Conservation (phyloP, 495 filamentous ascomycete species). For the Annulohypoxylon moriforme region DNA sequence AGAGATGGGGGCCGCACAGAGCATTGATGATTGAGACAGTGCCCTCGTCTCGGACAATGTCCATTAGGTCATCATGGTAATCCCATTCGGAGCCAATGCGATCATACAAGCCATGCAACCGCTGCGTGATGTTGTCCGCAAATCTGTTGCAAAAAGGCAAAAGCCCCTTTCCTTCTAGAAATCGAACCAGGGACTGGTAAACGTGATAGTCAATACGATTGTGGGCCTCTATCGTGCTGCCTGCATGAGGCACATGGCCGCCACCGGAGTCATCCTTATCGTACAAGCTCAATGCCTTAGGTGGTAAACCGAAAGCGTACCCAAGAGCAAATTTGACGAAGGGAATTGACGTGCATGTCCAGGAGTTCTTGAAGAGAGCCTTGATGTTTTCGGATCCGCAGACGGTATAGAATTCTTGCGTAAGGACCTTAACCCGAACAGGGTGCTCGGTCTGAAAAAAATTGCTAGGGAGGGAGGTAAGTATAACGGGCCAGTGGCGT, state of each 20-base stretch:
- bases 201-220: slow-evolving; percentile 47
- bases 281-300: slow-evolving; percentile 35
- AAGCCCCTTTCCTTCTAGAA: slow-evolving; percentile 41
- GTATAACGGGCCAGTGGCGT: slow-evolving; percentile 6
- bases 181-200: slow-evolving; percentile 30
- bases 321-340: slow-evolving; percentile 44
- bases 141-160: slow-evolving; percentile 41
- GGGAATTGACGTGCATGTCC: slow-evolving; percentile 39
- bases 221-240: slow-evolving; percentile 38
- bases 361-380: slow-evolving; percentile 43
- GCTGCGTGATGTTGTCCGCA: slow-evolving; percentile 31
- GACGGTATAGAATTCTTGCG: slow-evolving; percentile 46
- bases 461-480: not conserved
- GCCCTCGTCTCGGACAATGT: slow-evolving; percentile 40
- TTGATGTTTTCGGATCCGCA: slow-evolving; percentile 46
- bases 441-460: slow-evolving; percentile 39
- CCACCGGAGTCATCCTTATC: slow-evolving; percentile 47
- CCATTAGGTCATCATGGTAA: slow-evolving; percentile 42
- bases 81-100: slow-evolving; percentile 33
- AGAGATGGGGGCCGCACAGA: slow-evolving; percentile 47
- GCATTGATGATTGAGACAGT: slow-evolving; percentile 43
- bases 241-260: slow-evolving; percentile 33
- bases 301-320: slow-evolving; percentile 38
- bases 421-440: slow-evolving; percentile 42
- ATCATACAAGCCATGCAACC: slow-evolving; percentile 25